Base-by-base conservation (phyloP, 2,329 filamentous ascomycete species). In the Fusarium annulatum region DNA sequence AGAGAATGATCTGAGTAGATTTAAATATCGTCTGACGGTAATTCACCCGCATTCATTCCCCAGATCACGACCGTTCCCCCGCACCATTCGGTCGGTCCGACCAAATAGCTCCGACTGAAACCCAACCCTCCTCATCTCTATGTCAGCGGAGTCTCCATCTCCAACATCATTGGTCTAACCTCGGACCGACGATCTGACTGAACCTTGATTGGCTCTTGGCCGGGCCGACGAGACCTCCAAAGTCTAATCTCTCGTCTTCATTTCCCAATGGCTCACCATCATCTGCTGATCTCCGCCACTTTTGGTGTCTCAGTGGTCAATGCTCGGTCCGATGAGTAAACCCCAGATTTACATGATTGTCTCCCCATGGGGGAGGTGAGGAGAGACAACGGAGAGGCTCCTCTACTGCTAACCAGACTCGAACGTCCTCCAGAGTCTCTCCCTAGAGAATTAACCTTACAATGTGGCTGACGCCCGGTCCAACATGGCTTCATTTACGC, bases 1-100 rank as follows among this genome's bases (percentile, higher is more conserved):
- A 19, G 5, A 39, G 4, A n/a, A n/a, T 14, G n/a, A 34, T 33
- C 9, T 8, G 15, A 34, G 16, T 3, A 7, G 41, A 34, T 43
- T 55, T 70, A 60, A 55, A 57, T 70, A 60, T 23, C 26, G 42
- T 30, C 38, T 39, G 15, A 41, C 28, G 36, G 5, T n/a, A 55
- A 28, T 16, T 18, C 19, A 56, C 16, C n/a, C 38, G 23, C 26
- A 26, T 38, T 55, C 34, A 33, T 38, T 58, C 51, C 55, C 66
- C 61, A 61, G 52, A 30, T 58, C 26, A 16, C 21, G 12, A 41
- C 12, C 33, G 6, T 33, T 30, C 28, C 48, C 61, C 64, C 65
- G 36, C 63, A 41, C n/a, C 16, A 5, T 9, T 49, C 51, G n/a
- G 57, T 73, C 71, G 71, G 71, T 46, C 71, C 71, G 71, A 73